A percentile compares a stretch with the other conserved stretches of the same genome.
Conservation (phyloP, 805 yeast species). For the Candida sphagnicola region DNA sequence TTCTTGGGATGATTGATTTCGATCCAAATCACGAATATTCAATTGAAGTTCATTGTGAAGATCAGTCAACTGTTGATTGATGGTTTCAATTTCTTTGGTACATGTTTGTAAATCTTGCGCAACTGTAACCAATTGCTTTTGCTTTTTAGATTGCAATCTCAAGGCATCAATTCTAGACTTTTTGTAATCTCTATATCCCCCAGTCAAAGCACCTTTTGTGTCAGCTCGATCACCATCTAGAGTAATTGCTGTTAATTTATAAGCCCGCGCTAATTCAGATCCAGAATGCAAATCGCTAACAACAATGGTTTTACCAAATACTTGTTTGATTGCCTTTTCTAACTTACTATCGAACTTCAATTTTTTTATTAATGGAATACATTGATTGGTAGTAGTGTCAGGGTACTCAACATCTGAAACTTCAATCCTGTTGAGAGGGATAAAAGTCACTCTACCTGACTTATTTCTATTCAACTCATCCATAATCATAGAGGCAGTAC, state of each 20-base stretch:
- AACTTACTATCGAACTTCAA: slow-evolving; percentile 55
- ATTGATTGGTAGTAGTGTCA: slow-evolving; percentile 48
- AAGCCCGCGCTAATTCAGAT: slow-evolving; percentile 56
- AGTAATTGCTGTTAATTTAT: slow-evolving; percentile 73
- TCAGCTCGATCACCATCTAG: slow-evolving; percentile 90
- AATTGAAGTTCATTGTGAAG: slow-evolving; percentile 42
- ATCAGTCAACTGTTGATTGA: slow-evolving; percentile 51
- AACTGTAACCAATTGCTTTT: slow-evolving; percentile 36
- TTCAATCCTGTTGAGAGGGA: slow-evolving; percentile 75
- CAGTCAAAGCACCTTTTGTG: slow-evolving; percentile 77
- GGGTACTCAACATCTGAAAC: slow-evolving; percentile 50
- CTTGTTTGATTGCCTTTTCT: slow-evolving; percentile 67
- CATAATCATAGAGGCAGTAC: slow-evolving; percentile 76
- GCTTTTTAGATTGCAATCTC: slow-evolving; percentile 51
- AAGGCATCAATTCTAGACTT: slow-evolving; percentile 68
- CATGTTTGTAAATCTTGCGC: slow-evolving; percentile 38
- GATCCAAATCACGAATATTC: slow-evolving; percentile 40
- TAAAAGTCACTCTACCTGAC: slow-evolving; percentile 84
- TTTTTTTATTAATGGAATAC: slow-evolving; percentile 75
- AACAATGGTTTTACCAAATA: slow-evolving; percentile 79
- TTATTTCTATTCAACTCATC: slow-evolving; percentile 65
- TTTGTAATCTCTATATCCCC: slow-evolving; percentile 77
- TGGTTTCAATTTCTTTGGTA: slow-evolving; percentile 30
- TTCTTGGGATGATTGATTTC: slow-evolving; percentile 37
- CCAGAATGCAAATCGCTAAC: slow-evolving; percentile 68